phyloP scores from a whole-genome alignment of 2,329 filamentous ascomycete species.

The Exophiala alcalophila region DNA sequence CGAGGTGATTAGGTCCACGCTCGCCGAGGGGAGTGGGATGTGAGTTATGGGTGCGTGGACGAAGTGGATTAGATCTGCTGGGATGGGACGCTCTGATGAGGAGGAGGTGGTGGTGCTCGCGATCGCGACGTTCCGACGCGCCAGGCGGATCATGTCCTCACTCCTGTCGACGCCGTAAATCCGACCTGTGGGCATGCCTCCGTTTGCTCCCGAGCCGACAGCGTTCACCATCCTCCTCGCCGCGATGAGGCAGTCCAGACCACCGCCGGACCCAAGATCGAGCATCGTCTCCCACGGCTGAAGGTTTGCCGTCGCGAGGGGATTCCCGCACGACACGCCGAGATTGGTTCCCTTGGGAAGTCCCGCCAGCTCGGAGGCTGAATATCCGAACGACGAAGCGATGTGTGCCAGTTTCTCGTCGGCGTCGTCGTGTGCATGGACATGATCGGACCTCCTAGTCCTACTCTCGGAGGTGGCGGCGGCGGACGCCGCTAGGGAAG shows the following conservation, averaged over 20 bases:
- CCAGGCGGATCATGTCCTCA: too few species aligned
- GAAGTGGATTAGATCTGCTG: constrained; percentile 41
- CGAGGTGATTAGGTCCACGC: constrained; percentile 57
- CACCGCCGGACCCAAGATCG: constrained; percentile 12
- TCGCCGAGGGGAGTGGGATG: constrained; percentile 43
- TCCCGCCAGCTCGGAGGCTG: constrained; percentile 46
- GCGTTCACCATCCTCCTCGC: constrained; percentile 6
- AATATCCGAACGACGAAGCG: constrained; percentile 55
- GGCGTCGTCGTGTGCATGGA: neutral
- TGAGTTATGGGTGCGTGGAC: constrained; percentile 52
- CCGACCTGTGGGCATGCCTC: constrained; percentile 1
- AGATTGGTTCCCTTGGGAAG: constrained; percentile 51
- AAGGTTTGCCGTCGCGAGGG: constrained; percentile 49
- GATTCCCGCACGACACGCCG: constrained; percentile 56
- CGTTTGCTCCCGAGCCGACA: neutral
- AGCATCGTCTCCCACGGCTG: constrained; percentile 19
- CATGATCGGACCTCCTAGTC: constrained; percentile 4
- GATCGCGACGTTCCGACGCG: too few species aligned
- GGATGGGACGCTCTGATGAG: too few species aligned
- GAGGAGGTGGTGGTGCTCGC: too few species aligned
- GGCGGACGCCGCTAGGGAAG: too few species aligned
- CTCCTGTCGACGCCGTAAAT: constrained; percentile 33
- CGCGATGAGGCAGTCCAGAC: constrained; percentile 6
- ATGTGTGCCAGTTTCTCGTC: constrained; percentile 29
- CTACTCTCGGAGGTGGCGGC: too few species aligned